These are phyloP conservation scores for Mycena sanguinolenta DNA, from an alignment of 768 basidiomycete genomes.

Conservation along the genomic window DNA sequence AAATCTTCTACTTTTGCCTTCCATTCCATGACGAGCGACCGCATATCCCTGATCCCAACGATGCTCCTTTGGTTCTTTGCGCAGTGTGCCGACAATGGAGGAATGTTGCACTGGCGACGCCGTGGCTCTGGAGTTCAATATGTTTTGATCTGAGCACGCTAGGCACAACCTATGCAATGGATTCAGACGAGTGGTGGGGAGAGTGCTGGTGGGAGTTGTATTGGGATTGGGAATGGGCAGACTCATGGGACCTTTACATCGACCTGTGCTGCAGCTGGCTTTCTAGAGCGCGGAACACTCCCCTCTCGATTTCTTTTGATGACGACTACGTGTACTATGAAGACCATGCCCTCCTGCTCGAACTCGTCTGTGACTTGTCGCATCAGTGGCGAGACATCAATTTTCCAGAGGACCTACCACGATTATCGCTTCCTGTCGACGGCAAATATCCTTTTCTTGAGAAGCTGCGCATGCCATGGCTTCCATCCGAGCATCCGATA, in stretches of 20 bases:
- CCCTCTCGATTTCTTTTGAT: neutral
- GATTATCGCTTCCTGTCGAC: neutral
- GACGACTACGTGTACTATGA: neutral
- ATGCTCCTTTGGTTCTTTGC: neutral
- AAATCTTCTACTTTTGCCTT: neutral
- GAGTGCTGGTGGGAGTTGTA: no score
- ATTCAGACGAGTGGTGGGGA: no score
- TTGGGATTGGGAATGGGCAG: neutral
- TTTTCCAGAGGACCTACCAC: neutral
- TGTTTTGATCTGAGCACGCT: neutral
- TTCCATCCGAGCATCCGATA: neutral
- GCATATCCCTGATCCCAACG: constrained; percentile 7
- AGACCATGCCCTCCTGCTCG: neutral
- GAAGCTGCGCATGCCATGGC: neutral
- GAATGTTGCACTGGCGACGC: neutral
- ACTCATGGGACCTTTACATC: neutral
- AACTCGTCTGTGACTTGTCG: neutral
- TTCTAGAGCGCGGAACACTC: neutral
- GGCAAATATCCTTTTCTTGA: constrained; percentile 6
- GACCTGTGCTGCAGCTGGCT: neutral
- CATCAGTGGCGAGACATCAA: neutral
- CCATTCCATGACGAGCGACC: neutral
- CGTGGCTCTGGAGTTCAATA: neutral
- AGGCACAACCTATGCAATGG: no score
- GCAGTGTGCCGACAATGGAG: neutral